Conservation (phyloP, 192 early-diverging fungal genomes). For the Gonapodya prolifera region DNA sequence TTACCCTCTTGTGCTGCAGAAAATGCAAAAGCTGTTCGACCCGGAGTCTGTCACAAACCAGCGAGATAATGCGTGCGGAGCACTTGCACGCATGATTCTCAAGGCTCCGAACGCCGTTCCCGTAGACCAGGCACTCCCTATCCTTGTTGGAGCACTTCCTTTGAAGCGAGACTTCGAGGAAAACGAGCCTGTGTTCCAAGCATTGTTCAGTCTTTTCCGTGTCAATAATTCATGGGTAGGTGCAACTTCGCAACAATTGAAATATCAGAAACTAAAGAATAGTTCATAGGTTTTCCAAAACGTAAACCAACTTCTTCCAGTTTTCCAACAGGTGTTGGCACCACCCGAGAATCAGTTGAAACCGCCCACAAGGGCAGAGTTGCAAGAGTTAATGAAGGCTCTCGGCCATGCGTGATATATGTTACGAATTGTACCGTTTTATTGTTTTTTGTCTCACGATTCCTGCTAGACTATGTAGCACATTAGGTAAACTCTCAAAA, state of each 20-base stretch:
- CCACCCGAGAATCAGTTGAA: constrained; percentile 11
- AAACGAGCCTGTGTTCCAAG: constrained; percentile 61
- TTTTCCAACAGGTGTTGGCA: constrained; percentile 7
- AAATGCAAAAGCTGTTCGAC: neutral
- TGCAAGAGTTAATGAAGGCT: neutral
- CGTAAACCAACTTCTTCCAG: neutral
- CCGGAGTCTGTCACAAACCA: neutral
- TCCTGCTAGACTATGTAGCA: too few species aligned
- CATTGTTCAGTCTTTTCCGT: constrained; percentile 48
- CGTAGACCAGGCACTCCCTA: constrained; percentile 54
- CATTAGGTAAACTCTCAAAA: too few species aligned
- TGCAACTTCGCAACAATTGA: neutral
- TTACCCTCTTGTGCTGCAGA: neutral
- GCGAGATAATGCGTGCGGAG: constrained; percentile 68
- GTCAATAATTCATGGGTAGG: neutral
- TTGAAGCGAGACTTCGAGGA: constrained; percentile 64
- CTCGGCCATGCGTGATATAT: neutral
- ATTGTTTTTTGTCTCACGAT: too few species aligned
- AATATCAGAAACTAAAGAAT: neutral
- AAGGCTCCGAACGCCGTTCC: constrained; percentile 55
- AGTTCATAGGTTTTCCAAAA: constrained; percentile 4
- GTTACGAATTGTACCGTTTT: neutral
- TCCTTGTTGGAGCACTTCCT: constrained; percentile 52
- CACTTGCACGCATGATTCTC: constrained; percentile 62
- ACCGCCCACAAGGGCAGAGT: neutral